Evolutionary conservation across 1,139 yeast species (phyloP).

Genomic region (Candida sp.): DNA sequence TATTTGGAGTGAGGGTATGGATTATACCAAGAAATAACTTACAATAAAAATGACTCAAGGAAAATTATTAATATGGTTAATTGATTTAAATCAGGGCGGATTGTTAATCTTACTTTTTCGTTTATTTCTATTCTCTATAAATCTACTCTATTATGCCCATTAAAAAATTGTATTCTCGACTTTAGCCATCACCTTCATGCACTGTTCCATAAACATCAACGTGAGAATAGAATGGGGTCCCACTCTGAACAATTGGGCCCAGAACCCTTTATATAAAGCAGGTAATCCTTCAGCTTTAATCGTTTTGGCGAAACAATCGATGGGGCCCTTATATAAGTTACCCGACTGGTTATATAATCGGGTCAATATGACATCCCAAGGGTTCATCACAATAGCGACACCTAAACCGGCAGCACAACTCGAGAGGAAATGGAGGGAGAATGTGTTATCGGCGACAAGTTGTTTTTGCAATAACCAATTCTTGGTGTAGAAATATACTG

Average conservation of each 20-base stretch:
- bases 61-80: too few relatives aligned
- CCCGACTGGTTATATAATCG: conserved; percentile 96
- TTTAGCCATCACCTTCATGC: conserved; percentile 56
- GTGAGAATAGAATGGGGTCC: conserved; percentile 95
- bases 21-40: too few relatives aligned
- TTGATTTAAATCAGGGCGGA: too few relatives aligned
- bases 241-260: conserved; percentile 86
- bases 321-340: conserved; percentile 76
- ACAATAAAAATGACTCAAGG: too few relatives aligned
- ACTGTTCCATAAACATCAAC: conserved; percentile 92
- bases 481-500: conserved; percentile 84
- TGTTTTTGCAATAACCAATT: conserved; percentile 46
- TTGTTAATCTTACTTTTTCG: not conserved
- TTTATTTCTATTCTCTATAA: not conserved
- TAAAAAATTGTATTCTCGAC: too few relatives aligned
- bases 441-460: conserved; percentile 56
- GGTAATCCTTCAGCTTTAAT: conserved; percentile 76
- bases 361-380: conserved; percentile 94
- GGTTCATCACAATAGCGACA: conserved; percentile 94
- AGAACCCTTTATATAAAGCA: conserved; percentile 92
- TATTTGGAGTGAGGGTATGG: too few relatives aligned
- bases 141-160: too few relatives aligned
- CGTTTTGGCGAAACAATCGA: conserved; percentile 86
- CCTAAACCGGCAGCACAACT: conserved; percentile 86
- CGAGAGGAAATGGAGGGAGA: conserved; percentile 69